Percentiles rank a stretch among this genome's conserved stretches.
These are phyloP conservation scores for Trypanosoma brucei DNA, from an alignment of 208 protist genomes.

Conservation along the genomic window DNA sequence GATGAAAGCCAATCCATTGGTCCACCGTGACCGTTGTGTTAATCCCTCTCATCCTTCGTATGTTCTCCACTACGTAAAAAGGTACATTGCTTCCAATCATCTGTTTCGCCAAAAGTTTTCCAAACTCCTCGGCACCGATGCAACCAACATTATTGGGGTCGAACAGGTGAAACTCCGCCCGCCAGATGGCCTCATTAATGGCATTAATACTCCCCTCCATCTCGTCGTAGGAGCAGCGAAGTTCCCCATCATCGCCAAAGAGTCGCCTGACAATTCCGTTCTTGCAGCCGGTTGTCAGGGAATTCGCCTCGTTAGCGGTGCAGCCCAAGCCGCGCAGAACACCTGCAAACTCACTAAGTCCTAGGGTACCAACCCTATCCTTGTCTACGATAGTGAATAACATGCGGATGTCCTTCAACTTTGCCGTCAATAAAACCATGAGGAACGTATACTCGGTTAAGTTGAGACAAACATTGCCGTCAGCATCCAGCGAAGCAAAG, in stretches of 20 bases:
- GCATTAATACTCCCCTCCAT: conserved; percentile 42
- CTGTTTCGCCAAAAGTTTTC: conserved; percentile 67
- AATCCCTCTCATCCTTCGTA: conserved; percentile 55
- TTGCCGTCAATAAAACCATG: conserved; percentile 70
- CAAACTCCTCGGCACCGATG: conserved; percentile 74
- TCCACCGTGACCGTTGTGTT: conserved; percentile 39
- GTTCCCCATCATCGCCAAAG: conserved; percentile 43
- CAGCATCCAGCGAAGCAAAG: conserved; percentile 73
- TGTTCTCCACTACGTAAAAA: conserved; percentile 77
- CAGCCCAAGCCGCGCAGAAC: conserved; percentile 65
- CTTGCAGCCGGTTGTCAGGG: conserved; percentile 30
- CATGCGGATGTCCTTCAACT: conserved; percentile 38
- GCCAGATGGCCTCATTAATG: conserved; percentile 73
- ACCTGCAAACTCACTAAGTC: conserved; percentile 64
- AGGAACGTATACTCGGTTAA: conserved; percentile 81
- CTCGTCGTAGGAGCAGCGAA: conserved; percentile 43
- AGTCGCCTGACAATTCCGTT: conserved; percentile 59
- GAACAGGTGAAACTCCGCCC: conserved; percentile 74
- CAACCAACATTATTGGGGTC: conserved; percentile 39
- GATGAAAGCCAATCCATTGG: conserved; percentile 76
- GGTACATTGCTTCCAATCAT: conserved; percentile 82
- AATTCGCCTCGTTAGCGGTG: conserved; percentile 26
- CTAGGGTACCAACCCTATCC: conserved; percentile 42
- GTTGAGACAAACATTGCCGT: conserved; percentile 72
- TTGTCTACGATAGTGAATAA: conserved; percentile 67